Base-by-base conservation (phyloP, 805 yeast species). In the Metschnikowia kunwiensis region DNA sequence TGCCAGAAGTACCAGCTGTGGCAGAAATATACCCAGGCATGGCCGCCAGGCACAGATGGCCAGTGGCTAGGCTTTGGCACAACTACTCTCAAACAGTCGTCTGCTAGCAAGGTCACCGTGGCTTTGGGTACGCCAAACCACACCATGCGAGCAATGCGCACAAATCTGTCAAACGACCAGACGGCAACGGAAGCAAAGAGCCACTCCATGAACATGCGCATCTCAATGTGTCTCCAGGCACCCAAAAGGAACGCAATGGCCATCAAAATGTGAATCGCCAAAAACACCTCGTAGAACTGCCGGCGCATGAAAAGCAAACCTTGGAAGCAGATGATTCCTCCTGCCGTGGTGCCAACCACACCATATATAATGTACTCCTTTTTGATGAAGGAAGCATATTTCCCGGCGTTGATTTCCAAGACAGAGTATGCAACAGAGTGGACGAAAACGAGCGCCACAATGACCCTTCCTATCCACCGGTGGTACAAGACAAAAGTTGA, bases 1-100 rank as follows among this genome's bases (percentile, higher is more conserved):
- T 66, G 72, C 68, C 68, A 66, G 47, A 66, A 67, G 46, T 56
- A 61, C 15, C 51, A 30, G 10, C 61, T 58, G 29, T 53, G 50
- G 18, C 60, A 39, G 38, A 67, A 65, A 37, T 63, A 63, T 31
- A 66, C 48, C 46, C 65, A 66, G 3, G 63, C 70, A 47, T 66
- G 67, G 0, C 70, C 66, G 11, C 71, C 71, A 4, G 71, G 70
- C 21, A 55, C 44, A 0, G 65, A 44, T 8, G 53, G 51, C 72
- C 72, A 66, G 45, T 54, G 46, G 7, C 37, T 40, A 14, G 72
- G 71, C 22, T 55, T 63, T 5, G 68, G 66, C 4, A 63, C 57
- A 1, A 45, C 42, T 2, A 66, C 63, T 38, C 61, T 57, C 29
- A 66, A 52, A n/a, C 68, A 63, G 30, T 65, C 70, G 27, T 61